Evolutionary conservation across 2,329 filamentous ascomycete genomes (phyloP), one percentile per base, ranked within the genome.

Genomic region (Paraphaeosphaeria sporulosa): DNA sequence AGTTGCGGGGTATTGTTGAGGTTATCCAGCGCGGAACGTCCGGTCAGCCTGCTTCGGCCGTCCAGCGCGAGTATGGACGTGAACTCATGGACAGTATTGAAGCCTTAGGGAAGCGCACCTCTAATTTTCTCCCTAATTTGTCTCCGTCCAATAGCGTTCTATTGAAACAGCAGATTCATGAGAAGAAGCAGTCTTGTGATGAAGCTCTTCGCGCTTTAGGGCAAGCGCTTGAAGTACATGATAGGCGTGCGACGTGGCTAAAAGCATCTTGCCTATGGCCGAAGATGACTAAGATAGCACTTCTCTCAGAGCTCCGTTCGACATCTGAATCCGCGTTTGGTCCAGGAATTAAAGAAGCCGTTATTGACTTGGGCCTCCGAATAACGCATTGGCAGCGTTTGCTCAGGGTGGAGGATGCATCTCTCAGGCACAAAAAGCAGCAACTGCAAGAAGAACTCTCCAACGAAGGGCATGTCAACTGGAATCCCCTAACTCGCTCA

Each of bases 391-490:
- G 83, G 0, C 86, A 88, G 66, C 78, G 80, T 0, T 69, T 82
- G 0, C 55, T 80, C 4, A 77, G 85, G 0, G 73, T 88, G 3
- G 63, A 70, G 1, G 77, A 81, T 56, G 78, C 46, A 0, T 66
- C 17, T 43, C 67, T 19, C 34, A 70, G 49, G 60, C 51, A 0
- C n/a, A 72, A 27, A 66, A 76, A 25, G 19, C 58, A 64, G 17
- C 66, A 63, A 66, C 65, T 69, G 1, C 17, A 65, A 1, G 81
- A 85, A 4, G 86, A 89, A 60, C 64, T 72, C 13, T 59, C 57
- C 0, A 86, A 84, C 25, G 1, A 38, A 0, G 87, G 85, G 0
- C 88, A 90, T 65, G 69, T 67, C 0, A 80, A 87, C 32, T 90
- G 88, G 88, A 68, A 79, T 2, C 83, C 86, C 0, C n/a, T 71